Conservation (phyloP, 2,329 filamentous ascomycete species). For the Penicillium sp. region DNA sequence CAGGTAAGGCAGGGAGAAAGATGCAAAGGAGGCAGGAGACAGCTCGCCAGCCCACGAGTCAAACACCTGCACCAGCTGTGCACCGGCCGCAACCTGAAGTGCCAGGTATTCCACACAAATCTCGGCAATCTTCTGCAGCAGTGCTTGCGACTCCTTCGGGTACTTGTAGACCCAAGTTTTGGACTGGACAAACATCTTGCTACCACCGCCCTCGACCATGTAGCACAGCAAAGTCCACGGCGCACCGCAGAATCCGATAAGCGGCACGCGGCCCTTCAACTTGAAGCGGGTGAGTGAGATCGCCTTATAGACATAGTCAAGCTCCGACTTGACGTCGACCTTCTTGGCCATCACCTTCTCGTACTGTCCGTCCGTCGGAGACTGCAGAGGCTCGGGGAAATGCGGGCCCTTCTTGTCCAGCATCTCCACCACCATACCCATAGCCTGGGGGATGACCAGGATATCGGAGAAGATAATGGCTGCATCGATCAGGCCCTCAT, state of each 20-base stretch:
- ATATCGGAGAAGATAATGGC: conserved; percentile 99
- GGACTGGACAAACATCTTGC: conserved; percentile 88
- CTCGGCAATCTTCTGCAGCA: conserved; percentile 90
- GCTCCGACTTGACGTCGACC: conserved; percentile 81
- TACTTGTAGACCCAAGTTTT: conserved; percentile 98
- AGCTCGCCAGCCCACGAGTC: conserved; percentile 98
- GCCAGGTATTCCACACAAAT: conserved; percentile 94
- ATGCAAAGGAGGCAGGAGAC: conserved; percentile 78
- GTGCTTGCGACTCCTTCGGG: conserved; percentile 73
- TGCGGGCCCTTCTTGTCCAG: conserved; percentile 95
- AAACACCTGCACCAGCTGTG: conserved; percentile 95
- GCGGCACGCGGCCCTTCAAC: conserved; percentile 81
- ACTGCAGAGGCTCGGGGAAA: conserved; percentile 82
- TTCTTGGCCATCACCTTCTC: conserved; percentile 71
- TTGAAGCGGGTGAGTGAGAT: conserved; percentile 90
- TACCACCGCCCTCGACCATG: conserved; percentile 97
- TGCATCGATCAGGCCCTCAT: conserved; percentile 85
- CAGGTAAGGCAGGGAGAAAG: conserved; percentile 85
- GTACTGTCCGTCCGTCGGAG: conserved; percentile 83
- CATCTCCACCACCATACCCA: conserved; percentile 99
- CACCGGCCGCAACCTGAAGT: conserved; percentile 87
- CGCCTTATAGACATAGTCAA: conserved; percentile 94
- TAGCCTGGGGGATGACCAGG: conserved; percentile 93
- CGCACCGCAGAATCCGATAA: conserved; percentile 95
- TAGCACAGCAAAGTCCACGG: conserved; percentile 98